Conservation (phyloP, 176 grass and related monocot species). For the Zea luxurians region DNA sequence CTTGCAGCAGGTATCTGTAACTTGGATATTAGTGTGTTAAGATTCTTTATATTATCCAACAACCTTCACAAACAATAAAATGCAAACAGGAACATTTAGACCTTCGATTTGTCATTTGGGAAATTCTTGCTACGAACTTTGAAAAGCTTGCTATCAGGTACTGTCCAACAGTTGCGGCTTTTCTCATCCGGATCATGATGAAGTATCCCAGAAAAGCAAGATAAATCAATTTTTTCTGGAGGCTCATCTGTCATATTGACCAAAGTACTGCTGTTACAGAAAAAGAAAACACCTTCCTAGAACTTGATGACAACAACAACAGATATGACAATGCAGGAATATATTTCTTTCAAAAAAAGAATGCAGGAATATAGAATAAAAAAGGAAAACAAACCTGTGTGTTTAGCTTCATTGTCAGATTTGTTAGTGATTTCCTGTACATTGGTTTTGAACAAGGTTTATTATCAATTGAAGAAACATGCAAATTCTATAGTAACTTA, state of each 20-base stretch:
- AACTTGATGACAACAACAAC: constrained; percentile 1
- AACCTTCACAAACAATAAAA: constrained; percentile 17
- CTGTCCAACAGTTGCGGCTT: constrained; percentile 78
- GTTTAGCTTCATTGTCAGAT: constrained; percentile 56
- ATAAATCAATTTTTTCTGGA: constrained; percentile 63
- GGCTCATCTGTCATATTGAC: constrained; percentile 52
- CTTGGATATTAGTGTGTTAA: constrained; percentile 7
- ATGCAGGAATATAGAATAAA: not conserved
- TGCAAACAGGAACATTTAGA: constrained; percentile 35
- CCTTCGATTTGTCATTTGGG: constrained; percentile 90
- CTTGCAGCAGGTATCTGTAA: constrained; percentile 78
- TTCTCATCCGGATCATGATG: constrained; percentile 59
- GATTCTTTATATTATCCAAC: not conserved
- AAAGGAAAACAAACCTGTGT: constrained; percentile 47
- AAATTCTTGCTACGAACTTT: constrained; percentile 93
- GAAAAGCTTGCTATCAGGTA: constrained; percentile 81
- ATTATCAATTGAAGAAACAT: constrained; percentile 20
- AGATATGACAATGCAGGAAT: not conserved
- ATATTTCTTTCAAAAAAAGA: too few species aligned
- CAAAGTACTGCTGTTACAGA: constrained; percentile 13
- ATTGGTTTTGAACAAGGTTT: constrained; percentile 38
- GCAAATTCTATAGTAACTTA: not conserved
- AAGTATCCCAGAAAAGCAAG: constrained; percentile 76
- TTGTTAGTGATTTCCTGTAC: constrained; percentile 52
- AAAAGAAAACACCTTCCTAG: not conserved